Base-by-base conservation (phyloP, 228 moss, liverwort and hornwort species). In the Sphagnum magellanicum region DNA sequence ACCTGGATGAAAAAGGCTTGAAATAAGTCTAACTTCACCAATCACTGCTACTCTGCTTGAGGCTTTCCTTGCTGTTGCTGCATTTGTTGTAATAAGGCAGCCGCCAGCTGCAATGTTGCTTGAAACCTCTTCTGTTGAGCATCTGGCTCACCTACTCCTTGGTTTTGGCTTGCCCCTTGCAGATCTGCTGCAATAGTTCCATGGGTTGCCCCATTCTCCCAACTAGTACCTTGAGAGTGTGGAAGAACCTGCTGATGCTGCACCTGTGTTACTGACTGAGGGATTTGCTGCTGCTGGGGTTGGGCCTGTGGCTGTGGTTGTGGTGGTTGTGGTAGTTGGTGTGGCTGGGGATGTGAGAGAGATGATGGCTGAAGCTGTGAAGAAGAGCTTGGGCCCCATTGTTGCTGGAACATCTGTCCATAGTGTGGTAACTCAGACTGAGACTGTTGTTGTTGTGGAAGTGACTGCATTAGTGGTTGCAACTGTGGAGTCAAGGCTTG, bases 11-110 rank as follows among this genome's bases (percentile, higher is more conserved):
- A 62, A 6, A 16, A 68, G 67, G 48, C 67, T 53, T 73, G 49
- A 6, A 49, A 66, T 32, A 70, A 46, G 17, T 47, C 68, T 71
- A 8, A 9, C 11, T 46, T 16, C 16, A 53, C 2, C 4, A 14
- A 47, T 86, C 78, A 86, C 64, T 75, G 82, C 80, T 86, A 80
- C 68, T 86, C 87, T 78, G 83, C 83, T 9, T 77, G 16, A 53
- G 87, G 60, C 66, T 87, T 87, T 48, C 83, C 87, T 73, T 97
- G 91, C 60, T 89, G 91, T 69, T 93, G 89, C 75, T 97, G 93
- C 97, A 97, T 97, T 79, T 97, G 97, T 79, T 97, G 97, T 63
- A 97, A 72, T 63, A 97, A 78, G 53, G 78, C 97, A 64, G 97
- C 93, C 62, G 97, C 97, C 15, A 97, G 77, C 79, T 97, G 93